phyloP scores from a whole-genome alignment of 495 filamentous ascomycete genomes.

The Lepidopterella palustris region DNA sequence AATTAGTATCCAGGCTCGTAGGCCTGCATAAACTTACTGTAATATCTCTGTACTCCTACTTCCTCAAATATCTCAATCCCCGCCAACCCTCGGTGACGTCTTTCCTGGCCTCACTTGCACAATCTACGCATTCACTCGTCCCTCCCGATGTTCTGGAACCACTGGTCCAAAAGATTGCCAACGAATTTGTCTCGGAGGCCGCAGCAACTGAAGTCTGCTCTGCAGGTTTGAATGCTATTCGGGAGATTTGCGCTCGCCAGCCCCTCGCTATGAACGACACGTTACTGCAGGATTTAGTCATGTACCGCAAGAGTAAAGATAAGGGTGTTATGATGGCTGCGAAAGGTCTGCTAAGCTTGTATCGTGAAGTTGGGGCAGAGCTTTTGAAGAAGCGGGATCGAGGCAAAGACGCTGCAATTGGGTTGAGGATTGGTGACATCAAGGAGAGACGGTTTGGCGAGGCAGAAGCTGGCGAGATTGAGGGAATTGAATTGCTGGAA shows the following conservation, averaged over 20 bases:
- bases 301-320: constrained; percentile 96
- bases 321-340: constrained; percentile 98
- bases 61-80: constrained; percentile 77
- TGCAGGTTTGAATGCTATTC: constrained; percentile 88
- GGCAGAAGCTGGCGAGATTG: constrained; percentile 72
- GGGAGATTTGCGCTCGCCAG: constrained; percentile 87
- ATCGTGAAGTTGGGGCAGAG: constrained; percentile 80
- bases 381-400: constrained; percentile 86
- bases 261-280: constrained; percentile 94
- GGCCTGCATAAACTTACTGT: constrained; percentile 87
- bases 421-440: constrained; percentile 59
- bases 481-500: constrained; percentile 86
- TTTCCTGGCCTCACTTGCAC: constrained; percentile 86
- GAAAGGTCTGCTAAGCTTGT: constrained; percentile 81
- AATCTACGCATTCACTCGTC: constrained; percentile 83
- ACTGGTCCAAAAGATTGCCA: constrained; percentile 88
- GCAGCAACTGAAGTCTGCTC: constrained; percentile 84
- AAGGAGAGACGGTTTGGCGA: constrained; percentile 74
- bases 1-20: constrained; percentile 83
- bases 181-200: constrained; percentile 95
- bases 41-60: constrained; percentile 79
- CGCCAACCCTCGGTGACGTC: constrained; percentile 90
- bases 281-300: constrained; percentile 88
- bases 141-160: constrained; percentile 92
- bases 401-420: constrained; percentile 88